A percentile compares a stretch with the other conserved stretches of the same genome.
Evolutionary conservation across 1,284 basidiomycete species (phyloP).

Genomic region (Rhodotorula sp.): DNA sequence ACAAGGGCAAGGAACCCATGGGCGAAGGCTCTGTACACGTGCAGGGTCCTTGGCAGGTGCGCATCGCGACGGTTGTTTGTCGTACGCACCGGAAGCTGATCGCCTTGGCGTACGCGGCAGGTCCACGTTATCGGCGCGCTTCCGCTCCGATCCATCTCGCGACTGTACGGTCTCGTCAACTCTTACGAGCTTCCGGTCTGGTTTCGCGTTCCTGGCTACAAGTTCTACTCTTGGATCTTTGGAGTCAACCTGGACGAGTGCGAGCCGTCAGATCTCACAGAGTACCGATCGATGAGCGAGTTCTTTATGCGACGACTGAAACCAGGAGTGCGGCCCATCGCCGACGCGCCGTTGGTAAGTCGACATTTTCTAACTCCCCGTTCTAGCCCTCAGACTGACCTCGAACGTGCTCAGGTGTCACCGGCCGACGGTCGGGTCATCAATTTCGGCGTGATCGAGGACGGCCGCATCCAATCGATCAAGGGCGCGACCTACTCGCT

Average conservation of each 20-base stretch:
- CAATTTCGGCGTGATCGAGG: slow-evolving; percentile 85
- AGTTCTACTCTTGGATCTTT: slow-evolving; percentile 79
- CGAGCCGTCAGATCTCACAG: slow-evolving; percentile 69
- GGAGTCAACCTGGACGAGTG: slow-evolving; percentile 94
- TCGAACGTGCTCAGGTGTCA: slow-evolving; percentile 60
- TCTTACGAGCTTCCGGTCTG: slow-evolving; percentile 77
- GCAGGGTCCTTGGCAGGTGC: slow-evolving; percentile 91
- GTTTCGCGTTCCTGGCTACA: slow-evolving; percentile 85
- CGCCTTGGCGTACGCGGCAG: slow-evolving; percentile 55
- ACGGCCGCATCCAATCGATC: slow-evolving; percentile 84
- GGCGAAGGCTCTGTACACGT: slow-evolving; percentile 58
- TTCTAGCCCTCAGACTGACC: not conserved
- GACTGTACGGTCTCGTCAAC: slow-evolving; percentile 94
- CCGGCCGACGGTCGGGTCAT: slow-evolving; percentile 91
- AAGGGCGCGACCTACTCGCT: slow-evolving; percentile 97
- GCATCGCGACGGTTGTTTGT: slow-evolving; percentile 42
- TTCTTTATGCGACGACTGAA: slow-evolving; percentile 94
- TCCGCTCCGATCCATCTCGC: slow-evolving; percentile 87
- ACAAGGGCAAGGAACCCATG: slow-evolving; percentile 37
- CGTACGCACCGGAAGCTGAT: not conserved
- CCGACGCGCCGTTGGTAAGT: slow-evolving; percentile 66
- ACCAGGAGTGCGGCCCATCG: slow-evolving; percentile 75
- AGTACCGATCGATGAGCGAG: slow-evolving; percentile 79
- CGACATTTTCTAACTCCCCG: not conserved
- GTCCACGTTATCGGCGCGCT: slow-evolving; percentile 94